Conservation (phyloP, 768 basidiomycete species). For the Dacryopinax primogenitus region DNA sequence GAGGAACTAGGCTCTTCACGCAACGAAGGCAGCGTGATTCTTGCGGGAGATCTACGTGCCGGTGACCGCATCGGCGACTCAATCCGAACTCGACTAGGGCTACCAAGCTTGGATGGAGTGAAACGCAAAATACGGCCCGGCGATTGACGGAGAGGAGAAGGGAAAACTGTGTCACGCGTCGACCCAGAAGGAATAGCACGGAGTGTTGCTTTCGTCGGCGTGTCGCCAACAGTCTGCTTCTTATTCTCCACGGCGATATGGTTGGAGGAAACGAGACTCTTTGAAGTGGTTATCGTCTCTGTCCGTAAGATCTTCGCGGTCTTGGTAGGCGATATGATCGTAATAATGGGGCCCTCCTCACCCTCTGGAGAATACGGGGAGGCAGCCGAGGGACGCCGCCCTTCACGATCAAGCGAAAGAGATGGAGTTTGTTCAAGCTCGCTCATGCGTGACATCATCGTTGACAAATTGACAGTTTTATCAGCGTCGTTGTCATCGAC, state of each 20-base stretch:
- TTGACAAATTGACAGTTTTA: neutral
- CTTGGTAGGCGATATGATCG: neutral
- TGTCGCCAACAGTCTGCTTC: neutral
- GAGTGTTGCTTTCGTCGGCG: neutral
- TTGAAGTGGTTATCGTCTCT: neutral
- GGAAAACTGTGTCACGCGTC: neutral
- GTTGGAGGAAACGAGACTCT: neutral
- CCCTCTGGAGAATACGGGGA: neutral
- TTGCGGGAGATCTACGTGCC: neutral
- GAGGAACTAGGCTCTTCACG: neutral
- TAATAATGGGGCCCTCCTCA: neutral
- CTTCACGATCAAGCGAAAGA: neutral
- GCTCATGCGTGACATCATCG: neutral
- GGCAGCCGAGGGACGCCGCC: neutral
- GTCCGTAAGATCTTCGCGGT: neutral
- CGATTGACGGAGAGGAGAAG: neutral
- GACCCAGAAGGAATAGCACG: neutral
- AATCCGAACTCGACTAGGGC: neutral
- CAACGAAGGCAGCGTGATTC: neutral
- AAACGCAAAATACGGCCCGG: neutral
- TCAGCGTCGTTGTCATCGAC: neutral
- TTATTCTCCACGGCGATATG: neutral
- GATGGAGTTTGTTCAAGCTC: neutral
- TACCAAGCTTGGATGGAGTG: conserved; percentile 1
- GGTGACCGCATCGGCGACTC: conserved; percentile 2